A percentile compares a stretch with the other conserved stretches of the same genome.
phyloP scores from a whole-genome alignment of 805 yeast genomes.

The Hanseniaspora valbyensis region DNA sequence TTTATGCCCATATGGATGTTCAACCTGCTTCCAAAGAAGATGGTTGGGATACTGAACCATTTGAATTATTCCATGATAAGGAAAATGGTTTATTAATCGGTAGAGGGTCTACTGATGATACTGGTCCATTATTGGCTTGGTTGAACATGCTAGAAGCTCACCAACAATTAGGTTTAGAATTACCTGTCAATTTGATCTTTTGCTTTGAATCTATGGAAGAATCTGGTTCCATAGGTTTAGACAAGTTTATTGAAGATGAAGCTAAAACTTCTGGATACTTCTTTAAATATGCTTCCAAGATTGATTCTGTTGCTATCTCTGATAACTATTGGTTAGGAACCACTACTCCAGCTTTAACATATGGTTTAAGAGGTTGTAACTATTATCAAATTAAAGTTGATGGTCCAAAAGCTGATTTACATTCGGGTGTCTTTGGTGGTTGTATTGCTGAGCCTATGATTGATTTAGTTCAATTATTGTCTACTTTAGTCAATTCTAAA shows the following conservation, averaged over 20 bases:
- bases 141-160: constrained; percentile 87
- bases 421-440: constrained; percentile 96
- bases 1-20: constrained; percentile 96
- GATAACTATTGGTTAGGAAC: constrained; percentile 99
- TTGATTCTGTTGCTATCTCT: constrained; percentile 88
- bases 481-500: constrained; percentile 62
- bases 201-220: constrained; percentile 99
- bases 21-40: constrained; percentile 90
- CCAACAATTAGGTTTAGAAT: constrained; percentile 65
- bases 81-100: constrained; percentile 66
- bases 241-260: constrained; percentile 67
- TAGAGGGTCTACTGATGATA: constrained; percentile 94
- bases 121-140: constrained; percentile 98
- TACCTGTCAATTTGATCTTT: constrained; percentile 85
- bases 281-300: constrained; percentile 61
- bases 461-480: constrained; percentile 69
- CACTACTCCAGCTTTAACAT: constrained; percentile 89
- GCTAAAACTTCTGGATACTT: constrained; percentile 33
- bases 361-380: constrained; percentile 93
- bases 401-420: constrained; percentile 96
- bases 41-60: constrained; percentile 95
- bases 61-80: constrained; percentile 50
- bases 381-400: constrained; percentile 72
- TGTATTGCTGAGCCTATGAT: constrained; percentile 95
- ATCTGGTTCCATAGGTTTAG: constrained; percentile 88